Evolutionary conservation across 129 eudicot genomes (phyloP).

Genomic region (Daucus carota): DH1_v3.0 NC_030383.2:34790501-34791000

Average conservation of each 20-base stretch:
- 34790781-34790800: neutral
- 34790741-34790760: neutral
- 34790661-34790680: neutral
- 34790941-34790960: too few species aligned
- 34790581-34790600: neutral
- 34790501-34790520: neutral
- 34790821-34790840: neutral
- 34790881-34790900: neutral
- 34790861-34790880: neutral
- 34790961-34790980: too few species aligned
- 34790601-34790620: neutral
- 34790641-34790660: conserved; percentile 2
- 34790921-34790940: neutral
- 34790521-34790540: neutral
- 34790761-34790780: neutral
- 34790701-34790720: neutral
- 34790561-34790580: neutral
- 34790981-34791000: too few species aligned
- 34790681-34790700: neutral
- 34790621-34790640: neutral
- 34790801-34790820: neutral
- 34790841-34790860: neutral
- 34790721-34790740: neutral
- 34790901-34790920: too few species aligned
- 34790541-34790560: neutral